phyloP scores from a whole-genome alignment of 495 filamentous ascomycete genomes.

The Bryoglossum gracile region DNA sequence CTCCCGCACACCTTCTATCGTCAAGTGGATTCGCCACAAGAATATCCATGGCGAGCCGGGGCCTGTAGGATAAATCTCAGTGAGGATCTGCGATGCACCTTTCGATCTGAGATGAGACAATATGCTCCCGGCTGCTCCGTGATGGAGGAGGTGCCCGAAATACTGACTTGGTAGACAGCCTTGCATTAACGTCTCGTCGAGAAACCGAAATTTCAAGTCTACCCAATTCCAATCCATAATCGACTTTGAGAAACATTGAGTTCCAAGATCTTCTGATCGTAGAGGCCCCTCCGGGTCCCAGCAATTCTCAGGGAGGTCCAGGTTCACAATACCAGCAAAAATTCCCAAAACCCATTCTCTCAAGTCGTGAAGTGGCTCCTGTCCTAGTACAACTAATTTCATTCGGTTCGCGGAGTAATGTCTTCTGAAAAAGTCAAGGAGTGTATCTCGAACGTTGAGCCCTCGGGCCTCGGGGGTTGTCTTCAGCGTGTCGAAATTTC shows the following conservation, averaged over 20 bases:
- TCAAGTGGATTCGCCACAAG: constrained; percentile 69
- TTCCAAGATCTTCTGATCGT: constrained; percentile 58
- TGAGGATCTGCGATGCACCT: constrained; percentile 37
- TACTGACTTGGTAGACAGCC: constrained; percentile 84
- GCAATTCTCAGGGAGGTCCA: constrained; percentile 69
- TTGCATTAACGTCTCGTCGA: constrained; percentile 79
- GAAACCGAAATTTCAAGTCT: constrained; percentile 80
- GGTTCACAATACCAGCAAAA: constrained; percentile 78
- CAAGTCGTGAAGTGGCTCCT: constrained; percentile 80
- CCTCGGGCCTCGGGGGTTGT: constrained; percentile 74
- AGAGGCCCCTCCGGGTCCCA: constrained; percentile 73
- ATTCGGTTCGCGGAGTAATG: constrained; percentile 78
- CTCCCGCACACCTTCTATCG: constrained; percentile 70
- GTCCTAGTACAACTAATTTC: constrained; percentile 88
- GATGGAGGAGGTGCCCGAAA: constrained; percentile 87
- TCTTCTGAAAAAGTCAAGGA: constrained; percentile 80
- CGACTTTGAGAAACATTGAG: constrained; percentile 87
- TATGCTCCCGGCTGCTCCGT: constrained; percentile 95
- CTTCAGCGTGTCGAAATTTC: constrained; percentile 84
- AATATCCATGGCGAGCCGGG: constrained; percentile 78
- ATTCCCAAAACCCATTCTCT: constrained; percentile 83
- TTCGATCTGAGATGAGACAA: constrained; percentile 91
- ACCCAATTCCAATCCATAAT: constrained; percentile 90
- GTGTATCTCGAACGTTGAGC: constrained; percentile 83
- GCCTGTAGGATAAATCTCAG: constrained; percentile 61